Base-by-base conservation (phyloP, 352 stramenopile species). In the Globisporangium alternatum region DNA sequence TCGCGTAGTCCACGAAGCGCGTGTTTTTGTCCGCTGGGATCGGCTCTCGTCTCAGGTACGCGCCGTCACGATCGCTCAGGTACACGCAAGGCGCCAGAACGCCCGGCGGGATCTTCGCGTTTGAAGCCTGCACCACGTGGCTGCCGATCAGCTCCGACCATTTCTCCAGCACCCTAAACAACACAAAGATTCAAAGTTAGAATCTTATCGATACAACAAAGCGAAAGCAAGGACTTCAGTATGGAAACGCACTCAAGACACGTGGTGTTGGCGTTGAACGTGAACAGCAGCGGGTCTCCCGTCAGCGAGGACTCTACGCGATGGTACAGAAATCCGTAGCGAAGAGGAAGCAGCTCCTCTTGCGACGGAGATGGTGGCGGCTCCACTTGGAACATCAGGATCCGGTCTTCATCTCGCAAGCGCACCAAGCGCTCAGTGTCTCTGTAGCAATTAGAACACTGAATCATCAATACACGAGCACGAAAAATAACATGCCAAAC, bases 301-400 rank as follows among this genome's bases (percentile, higher is more conserved):
- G 67, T 75, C 56, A 91, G 59, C 53, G 58, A 61, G 13, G 71
- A 77, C 44, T 82, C 78, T 5, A 81, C 60, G 62, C 77, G 77
- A 49, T 92, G 81, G 69, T 94, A 94, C 5, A 91, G 69, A 51
- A 94, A 94, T 10, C 80, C 83, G 39, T 86, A 86, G 12, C 76
- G 69, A n/a, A 78, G 37, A 12, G 61, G 48, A 47, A 74, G 65
- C 22, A 51, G 25, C 22, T 69, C 53, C 4, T 62, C 60, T 13
- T 68, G 52, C 12, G 70, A 54, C 25, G 62, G 62, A 47, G 64
- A 44, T 41, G 66, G 65, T 21, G 67, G 47, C 31, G 70, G 64
- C 47, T 81, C 75, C 25, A 92, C 69, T 57, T 90, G 69, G 62
- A 90, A 93, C 67, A 88, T 75, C 28, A 93, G 64, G 47, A 92